These are phyloP conservation scores for Yarrowia sp. DNA, from an alignment of 805 yeast genomes.

Conservation along the genomic window DNA sequence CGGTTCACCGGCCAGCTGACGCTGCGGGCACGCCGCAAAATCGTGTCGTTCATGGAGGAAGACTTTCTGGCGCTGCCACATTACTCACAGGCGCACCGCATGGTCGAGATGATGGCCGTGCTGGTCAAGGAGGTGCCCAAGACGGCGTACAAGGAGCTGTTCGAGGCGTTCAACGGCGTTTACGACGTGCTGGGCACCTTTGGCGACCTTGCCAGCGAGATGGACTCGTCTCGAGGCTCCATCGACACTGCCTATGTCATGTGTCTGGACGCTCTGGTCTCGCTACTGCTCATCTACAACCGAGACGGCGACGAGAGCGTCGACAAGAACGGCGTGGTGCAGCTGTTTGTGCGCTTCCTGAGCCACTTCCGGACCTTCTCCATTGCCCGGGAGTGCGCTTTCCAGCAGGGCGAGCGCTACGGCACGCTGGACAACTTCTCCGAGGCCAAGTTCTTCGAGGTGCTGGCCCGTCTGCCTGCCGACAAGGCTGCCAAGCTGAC, in stretches of 20 bases:
- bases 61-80: constrained; percentile 6
- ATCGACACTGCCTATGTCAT: constrained; percentile 13
- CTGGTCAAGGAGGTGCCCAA: constrained; percentile 4
- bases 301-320: constrained; percentile 6
- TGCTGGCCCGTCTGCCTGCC: background rate
- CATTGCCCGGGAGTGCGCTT: constrained; percentile 19
- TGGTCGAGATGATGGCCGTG: background rate
- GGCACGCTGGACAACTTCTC: constrained; percentile 5
- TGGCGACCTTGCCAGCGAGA: background rate
- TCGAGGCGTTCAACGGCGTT: background rate
- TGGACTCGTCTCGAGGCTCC: background rate
- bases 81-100: constrained; percentile 11
- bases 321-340: background rate
- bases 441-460: background rate
- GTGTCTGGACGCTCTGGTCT: background rate
- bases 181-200: background rate
- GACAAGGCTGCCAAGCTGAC: constrained; percentile 10
- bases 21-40: background rate
- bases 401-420: constrained; percentile 18
- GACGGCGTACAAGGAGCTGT: constrained; percentile 3
- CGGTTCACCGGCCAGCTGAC: background rate
- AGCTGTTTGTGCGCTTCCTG: background rate
- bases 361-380: background rate
- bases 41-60: constrained; percentile 11
- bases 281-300: constrained; percentile 1